Evolutionary conservation across 2,329 filamentous ascomycete genomes (phyloP), one percentile per base, ranked within the genome.

Genomic region (Alternaria novae-zelandiae): DNA sequence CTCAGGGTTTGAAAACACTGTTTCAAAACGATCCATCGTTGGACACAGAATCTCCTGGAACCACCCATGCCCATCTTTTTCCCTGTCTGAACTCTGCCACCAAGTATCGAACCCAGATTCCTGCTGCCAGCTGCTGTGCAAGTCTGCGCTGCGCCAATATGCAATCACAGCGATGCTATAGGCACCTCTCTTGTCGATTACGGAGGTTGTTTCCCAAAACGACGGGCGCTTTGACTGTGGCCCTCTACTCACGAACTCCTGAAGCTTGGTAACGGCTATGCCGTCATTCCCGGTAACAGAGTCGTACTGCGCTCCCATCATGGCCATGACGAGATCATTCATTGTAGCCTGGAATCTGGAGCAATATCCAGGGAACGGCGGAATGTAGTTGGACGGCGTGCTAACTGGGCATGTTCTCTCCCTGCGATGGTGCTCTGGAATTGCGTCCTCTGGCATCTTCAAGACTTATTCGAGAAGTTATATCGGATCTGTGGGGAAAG

Each of bases 21-120:
- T 83, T 66, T 84, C 82, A 68, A 83, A 79, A 12, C 81, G 78
- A 61, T 84, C 81, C 3, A 82, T 69, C 1, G 78, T 73, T 3
- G 82, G 82, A 25, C 76, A 70, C 59, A 84, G 78, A 28, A 83
- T 67, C 66, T 85, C 82, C 21, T 79, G 69, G 67, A 84, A 84
- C 79, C 79, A 84, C 12, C 82, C 82, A 56, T 72, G 58, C 2
- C 43, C 60, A 13, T 79, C 66, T 3, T 44, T 53, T n/a, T 66
- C 69, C 11, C 70, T 64, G 10, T 78, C 63, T 2, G 80, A 65
- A 4, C 54, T 65, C 5, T 76, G 54, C 82, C 82, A 83, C 81
- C 81, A 83, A 3, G 51, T 45, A 6, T 70, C 53, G 57, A 83
- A 83, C 1, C 79, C 81, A 9, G 78, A 80, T 20, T 71, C 50